These are phyloP conservation scores for Lentinula edodes DNA, from an alignment of 768 basidiomycete species.

Conservation along the genomic window DNA sequence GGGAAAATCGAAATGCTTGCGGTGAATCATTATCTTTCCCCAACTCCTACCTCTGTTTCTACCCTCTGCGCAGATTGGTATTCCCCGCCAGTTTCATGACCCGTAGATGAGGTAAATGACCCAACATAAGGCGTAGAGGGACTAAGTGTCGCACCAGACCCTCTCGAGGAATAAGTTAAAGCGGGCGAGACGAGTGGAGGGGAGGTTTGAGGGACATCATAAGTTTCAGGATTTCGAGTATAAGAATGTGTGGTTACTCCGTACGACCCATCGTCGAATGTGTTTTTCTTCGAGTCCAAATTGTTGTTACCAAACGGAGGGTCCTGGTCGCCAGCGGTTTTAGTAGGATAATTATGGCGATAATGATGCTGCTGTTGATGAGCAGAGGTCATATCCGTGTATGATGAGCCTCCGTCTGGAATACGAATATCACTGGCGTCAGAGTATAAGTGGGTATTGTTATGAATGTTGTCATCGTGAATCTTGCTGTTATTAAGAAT, in stretches of 20 bases:
- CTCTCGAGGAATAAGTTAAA: slow-evolving; percentile 57
- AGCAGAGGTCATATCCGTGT: slow-evolving; percentile 4
- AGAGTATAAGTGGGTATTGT: slow-evolving; percentile 16
- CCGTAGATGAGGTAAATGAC: slow-evolving; percentile 31
- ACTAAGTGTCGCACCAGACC: slow-evolving; percentile 61
- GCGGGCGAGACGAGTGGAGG: slow-evolving; percentile 61
- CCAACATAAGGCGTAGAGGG: slow-evolving; percentile 71
- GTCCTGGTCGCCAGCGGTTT: not conserved
- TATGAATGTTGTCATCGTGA: slow-evolving; percentile 13
- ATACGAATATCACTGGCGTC: slow-evolving; percentile 20
- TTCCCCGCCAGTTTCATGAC: not conserved
- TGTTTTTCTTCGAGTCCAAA: not conserved
- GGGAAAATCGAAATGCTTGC: not conserved
- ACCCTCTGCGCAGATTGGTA: not conserved
- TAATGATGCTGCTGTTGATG: slow-evolving; percentile 6
- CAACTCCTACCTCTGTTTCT: not conserved
- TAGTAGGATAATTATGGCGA: slow-evolving; percentile 2
- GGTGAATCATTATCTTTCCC: not conserved
- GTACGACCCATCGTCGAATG: slow-evolving; percentile 5
- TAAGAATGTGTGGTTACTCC: not conserved
- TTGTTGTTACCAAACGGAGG: slow-evolving; percentile 8
- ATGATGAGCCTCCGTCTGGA: slow-evolving; percentile 6
- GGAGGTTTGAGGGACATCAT: slow-evolving; percentile 32
- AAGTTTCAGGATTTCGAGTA: slow-evolving; percentile 13
- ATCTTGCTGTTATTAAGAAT: slow-evolving; percentile 13